Base-by-base conservation (phyloP, 805 yeast species). In the Ogataea methanolica region DNA sequence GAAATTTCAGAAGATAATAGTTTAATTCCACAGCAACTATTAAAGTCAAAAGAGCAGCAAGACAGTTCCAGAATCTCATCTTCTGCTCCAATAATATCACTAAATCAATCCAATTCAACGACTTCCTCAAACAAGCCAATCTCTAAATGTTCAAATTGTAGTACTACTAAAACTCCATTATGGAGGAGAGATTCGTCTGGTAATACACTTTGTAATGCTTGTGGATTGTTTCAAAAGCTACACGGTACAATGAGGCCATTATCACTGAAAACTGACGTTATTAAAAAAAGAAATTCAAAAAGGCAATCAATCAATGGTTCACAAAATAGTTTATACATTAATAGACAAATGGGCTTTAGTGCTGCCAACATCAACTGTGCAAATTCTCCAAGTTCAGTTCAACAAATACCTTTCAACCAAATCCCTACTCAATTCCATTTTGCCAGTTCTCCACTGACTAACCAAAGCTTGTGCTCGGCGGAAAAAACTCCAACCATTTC, bases 161-260 rank as follows among this genome's bases (percentile, higher is more conserved):
- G 78, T 41, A 80, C 85, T 0, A 60, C 73, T 2, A 80, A 78
- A 48, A 80, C 85, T 0, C 85, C 85, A 1, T 66, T 80, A 22
- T 80, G 85, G 85, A 65, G 85, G 40, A 72, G 79, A 57, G 83
- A 80, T 56, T 74, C 81, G 6, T 69, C 64, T 26, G 85, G 85
- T 1, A 76, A 79, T 50, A 79, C 85, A 3, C 66, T 80, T 5
- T 80, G 85, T 59, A 80, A 80, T 57, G 85, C 85, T 0, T 80
- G 85, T 66, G 85, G 85, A 0, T 65, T 80, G 21, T 80, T 80
- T 57, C 71, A 75, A 45, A 80, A 80, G 56, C 62, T 80, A 17
- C 85, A 80, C 56, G 85, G 85, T 16, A 77, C 84, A 3, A 78
- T 78, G 60, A 63, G 85, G 44, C 85, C 85, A 1, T 63, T 80